Conservation (phyloP, 345 rosid species). For the Sisymbrium irio region DNA sequence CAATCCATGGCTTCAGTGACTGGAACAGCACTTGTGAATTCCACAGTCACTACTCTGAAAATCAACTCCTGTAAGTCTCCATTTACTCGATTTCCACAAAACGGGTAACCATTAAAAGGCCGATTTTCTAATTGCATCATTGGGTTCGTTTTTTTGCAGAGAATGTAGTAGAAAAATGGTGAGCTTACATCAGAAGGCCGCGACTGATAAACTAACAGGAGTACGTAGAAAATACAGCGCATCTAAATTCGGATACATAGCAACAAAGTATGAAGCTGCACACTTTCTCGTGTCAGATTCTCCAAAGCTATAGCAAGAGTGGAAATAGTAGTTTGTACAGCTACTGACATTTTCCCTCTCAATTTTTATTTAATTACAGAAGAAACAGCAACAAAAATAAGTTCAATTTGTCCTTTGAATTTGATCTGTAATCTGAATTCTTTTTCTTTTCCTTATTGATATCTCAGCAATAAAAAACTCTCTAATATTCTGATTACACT, state of each 20-base stretch:
- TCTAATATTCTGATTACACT: conserved; percentile 1
- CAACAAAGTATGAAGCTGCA: conserved; percentile 74
- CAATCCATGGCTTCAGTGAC: conserved; percentile 59
- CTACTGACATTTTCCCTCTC: conserved; percentile 30
- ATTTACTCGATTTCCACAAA: not conserved
- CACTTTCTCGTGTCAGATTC: conserved; percentile 41
- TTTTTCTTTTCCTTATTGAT: conserved; percentile 5
- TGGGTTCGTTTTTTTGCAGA: conserved; percentile 52
- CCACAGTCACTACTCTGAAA: conserved; percentile 66
- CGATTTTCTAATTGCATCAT: not conserved
- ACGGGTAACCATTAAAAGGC: not conserved
- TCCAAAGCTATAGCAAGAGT: conserved; percentile 20
- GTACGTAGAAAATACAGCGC: conserved; percentile 79
- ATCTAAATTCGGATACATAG: conserved; percentile 60
- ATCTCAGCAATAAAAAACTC: conserved; percentile 31
- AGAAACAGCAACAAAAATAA: conserved; percentile 6
- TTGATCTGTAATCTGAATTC: not conserved
- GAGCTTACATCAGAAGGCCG: conserved; percentile 64
- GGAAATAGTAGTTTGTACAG: conserved; percentile 24
- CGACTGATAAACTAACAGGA: conserved; percentile 74
- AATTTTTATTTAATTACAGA: conserved; percentile 18
- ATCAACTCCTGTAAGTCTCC: conserved; percentile 61
- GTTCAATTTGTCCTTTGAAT: conserved; percentile 9
- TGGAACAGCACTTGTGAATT: conserved; percentile 81
- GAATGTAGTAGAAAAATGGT: conserved; percentile 77